Evolutionary conservation across 495 filamentous ascomycete species (phyloP).

Genomic region (Podospora conica): DNA sequence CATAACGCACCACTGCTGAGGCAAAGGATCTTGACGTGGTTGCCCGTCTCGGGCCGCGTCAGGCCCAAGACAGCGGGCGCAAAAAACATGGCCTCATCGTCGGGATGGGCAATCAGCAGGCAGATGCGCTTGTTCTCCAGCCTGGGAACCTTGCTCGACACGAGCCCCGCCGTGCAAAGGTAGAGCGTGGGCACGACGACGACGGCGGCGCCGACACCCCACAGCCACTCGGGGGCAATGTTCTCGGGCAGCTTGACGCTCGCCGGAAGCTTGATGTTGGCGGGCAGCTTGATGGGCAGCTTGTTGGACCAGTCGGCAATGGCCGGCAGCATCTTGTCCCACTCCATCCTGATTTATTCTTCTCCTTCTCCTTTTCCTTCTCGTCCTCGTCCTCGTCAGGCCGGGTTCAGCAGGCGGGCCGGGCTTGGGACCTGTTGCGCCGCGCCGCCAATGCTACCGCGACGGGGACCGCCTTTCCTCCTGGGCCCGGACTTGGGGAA

Average conservation of each 20-base stretch:
- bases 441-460: background rate
- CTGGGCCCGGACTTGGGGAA: background rate
- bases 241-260: background rate
- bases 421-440: background rate
- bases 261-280: background rate
- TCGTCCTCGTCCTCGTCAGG: too few species aligned
- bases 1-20: slow-evolving; percentile 65
- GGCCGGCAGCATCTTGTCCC: background rate
- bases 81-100: slow-evolving; percentile 99
- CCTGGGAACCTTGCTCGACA: slow-evolving; percentile 55
- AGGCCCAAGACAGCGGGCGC: slow-evolving; percentile 78
- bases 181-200: slow-evolving; percentile 56
- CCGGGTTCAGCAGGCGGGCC: too few species aligned
- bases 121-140: slow-evolving; percentile 75
- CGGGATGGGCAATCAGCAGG: slow-evolving; percentile 91
- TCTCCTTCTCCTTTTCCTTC: too few species aligned
- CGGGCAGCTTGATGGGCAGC: background rate
- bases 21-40: slow-evolving; percentile 90
- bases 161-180: slow-evolving; percentile 52
- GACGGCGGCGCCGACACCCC: slow-evolving; percentile 40
- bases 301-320: background rate
- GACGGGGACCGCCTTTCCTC: background rate
- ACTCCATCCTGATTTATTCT: background rate
- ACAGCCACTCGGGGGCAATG: slow-evolving; percentile 24
- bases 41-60: slow-evolving; percentile 64